These are phyloP conservation scores for Dactylellina cionopaga DNA, from an alignment of 2,329 filamentous ascomycete species.

Conservation along the genomic window DNA sequence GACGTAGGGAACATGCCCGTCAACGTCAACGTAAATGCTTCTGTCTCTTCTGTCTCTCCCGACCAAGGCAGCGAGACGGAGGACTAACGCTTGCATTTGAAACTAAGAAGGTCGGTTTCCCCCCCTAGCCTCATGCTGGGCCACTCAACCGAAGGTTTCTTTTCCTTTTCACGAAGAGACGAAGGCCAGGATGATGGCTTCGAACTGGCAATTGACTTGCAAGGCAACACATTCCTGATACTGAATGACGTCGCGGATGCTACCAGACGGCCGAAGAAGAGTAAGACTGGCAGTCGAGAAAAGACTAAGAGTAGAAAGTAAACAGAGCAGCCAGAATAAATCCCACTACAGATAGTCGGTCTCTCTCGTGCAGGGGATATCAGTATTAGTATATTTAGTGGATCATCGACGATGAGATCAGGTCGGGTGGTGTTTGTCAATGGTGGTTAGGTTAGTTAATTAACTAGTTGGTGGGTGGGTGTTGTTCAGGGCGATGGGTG, in stretches of 20 bases:
- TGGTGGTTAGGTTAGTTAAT: no score
- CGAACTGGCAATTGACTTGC: conserved; percentile 34
- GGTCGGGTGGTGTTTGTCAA: no score
- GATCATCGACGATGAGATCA: no score
- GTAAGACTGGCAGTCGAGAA: not conserved
- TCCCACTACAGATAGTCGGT: no score
- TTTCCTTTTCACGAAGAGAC: conserved; percentile 26
- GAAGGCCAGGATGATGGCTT: conserved; percentile 11
- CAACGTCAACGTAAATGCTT: conserved; percentile 14
- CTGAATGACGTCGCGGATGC: conserved; percentile 35
- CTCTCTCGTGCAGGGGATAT: no score
- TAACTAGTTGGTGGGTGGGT: no score
- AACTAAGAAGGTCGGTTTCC: no score
- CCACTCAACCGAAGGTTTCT: not conserved
- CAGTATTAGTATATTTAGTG: no score
- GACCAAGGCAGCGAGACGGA: not conserved
- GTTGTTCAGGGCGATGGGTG: no score
- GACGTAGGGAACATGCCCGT: conserved; percentile 39
- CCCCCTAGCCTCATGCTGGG: conserved; percentile 11
- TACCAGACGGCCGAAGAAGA: not conserved
- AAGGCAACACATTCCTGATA: conserved; percentile 48
- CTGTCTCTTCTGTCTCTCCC: not conserved
- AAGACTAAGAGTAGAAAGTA: not conserved
- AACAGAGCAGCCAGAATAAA: no score
- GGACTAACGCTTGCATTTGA: conserved; percentile 31